Evolutionary conservation across 2,329 filamentous ascomycete genomes (phyloP).

Genomic region (Xylaria sp.): DNA sequence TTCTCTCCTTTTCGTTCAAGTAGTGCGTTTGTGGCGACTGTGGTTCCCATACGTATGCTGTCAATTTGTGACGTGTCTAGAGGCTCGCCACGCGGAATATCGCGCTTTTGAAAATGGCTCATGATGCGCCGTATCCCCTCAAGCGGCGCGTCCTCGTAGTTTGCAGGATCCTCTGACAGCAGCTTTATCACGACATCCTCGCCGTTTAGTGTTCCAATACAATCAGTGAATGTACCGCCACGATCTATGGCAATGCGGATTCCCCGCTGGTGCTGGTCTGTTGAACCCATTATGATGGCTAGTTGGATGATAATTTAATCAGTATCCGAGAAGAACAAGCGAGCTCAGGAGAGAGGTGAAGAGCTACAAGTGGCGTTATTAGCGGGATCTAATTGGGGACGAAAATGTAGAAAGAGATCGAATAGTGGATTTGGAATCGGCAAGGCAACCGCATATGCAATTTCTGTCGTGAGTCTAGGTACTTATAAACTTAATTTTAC

Average conservation of each 20-base stretch:
- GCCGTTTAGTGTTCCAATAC: constrained; percentile 79
- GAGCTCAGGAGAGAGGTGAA: too few relatives aligned
- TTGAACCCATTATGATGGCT: constrained; percentile 43
- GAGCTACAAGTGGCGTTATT: too few relatives aligned
- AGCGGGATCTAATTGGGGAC: too few relatives aligned
- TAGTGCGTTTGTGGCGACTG: constrained; percentile 89
- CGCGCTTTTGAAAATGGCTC: constrained; percentile 73
- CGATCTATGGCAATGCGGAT: constrained; percentile 79
- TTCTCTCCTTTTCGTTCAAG: constrained; percentile 89
- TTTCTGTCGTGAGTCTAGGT: neutral
- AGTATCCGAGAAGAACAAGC: too few relatives aligned
- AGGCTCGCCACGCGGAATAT: constrained; percentile 79
- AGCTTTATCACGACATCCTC: constrained; percentile 86
- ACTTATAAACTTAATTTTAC: neutral
- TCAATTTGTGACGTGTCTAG: constrained; percentile 85
- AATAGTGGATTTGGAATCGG: neutral
- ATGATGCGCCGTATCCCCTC: constrained; percentile 90
- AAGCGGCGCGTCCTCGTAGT: constrained; percentile 88
- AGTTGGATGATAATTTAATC: neutral
- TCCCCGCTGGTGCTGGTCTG: constrained; percentile 53
- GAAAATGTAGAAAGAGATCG: neutral
- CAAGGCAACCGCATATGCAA: neutral
- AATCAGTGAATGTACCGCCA: constrained; percentile 92
- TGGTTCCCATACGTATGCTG: constrained; percentile 94
- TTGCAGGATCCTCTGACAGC: constrained; percentile 85